phyloP scores from a whole-genome alignment of 805 yeast genomes.

The Nakazawaea sp. region DNA sequence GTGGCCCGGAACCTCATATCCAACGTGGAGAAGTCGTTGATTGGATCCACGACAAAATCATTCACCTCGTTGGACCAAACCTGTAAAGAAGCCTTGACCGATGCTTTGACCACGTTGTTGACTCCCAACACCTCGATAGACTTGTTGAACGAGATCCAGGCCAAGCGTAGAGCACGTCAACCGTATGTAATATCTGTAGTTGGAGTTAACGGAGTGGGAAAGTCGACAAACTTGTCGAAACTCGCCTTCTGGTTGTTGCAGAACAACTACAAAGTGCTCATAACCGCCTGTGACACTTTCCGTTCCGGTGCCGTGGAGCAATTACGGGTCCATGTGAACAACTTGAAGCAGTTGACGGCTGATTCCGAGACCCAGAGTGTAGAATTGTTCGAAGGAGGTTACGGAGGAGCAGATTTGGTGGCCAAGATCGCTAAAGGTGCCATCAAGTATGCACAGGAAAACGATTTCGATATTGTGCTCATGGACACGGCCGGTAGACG shows the following conservation, averaged over 20 bases:
- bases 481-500: constrained; percentile 98
- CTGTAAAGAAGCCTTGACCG: constrained; percentile 57
- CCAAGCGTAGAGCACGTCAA: constrained; percentile 28
- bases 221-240: constrained; percentile 91
- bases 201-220: constrained; percentile 98
- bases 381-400: constrained; percentile 89
- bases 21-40: constrained; percentile 60
- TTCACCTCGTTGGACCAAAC: constrained; percentile 73
- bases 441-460: constrained; percentile 64
- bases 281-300: constrained; percentile 97
- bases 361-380: constrained; percentile 37
- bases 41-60: constrained; percentile 64
- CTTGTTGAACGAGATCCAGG: constrained; percentile 71
- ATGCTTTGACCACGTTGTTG: constrained; percentile 62
- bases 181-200: constrained; percentile 97
- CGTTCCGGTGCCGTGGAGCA: constrained; percentile 99
- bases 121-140: constrained; percentile 93
- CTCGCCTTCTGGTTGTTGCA: constrained; percentile 93
- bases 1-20: constrained; percentile 70
- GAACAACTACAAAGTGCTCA: constrained; percentile 76
- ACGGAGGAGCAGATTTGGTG: constrained; percentile 93
- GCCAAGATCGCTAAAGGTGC: constrained; percentile 92
- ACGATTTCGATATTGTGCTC: constrained; percentile 75
- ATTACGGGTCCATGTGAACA: constrained; percentile 85
- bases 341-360: constrained; percentile 63